Base-by-base conservation (phyloP, 176 grass and related monocot genomes). In the Triticum dicoccoides region DNA sequence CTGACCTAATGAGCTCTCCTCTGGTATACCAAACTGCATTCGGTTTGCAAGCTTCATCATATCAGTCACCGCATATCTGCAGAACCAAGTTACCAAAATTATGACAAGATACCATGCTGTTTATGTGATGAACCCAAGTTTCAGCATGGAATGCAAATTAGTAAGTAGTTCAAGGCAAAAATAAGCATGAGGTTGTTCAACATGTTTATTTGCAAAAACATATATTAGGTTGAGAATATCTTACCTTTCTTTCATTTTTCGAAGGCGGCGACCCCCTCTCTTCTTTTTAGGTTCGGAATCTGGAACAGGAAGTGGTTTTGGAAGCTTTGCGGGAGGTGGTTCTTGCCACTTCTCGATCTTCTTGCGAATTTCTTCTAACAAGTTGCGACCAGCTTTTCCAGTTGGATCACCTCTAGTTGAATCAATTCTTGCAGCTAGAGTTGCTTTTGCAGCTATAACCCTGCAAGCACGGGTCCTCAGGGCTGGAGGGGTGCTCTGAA, bases 321-420 rank as follows among this genome's bases (percentile, higher is more conserved):
- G 93, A 44, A 93, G 89, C 83, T 92, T 98, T 77, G 95, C 95
- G 44, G 95, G 95, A 10, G 95, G 91, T 4, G 83, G 91, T 82
- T 98, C 91, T 86, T 95, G 91, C 95, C 91, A 98, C 69, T 98
- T 95, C 44, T 92, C 91, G 4, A 98, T 95, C 93, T 93, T 98
- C 78, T 93, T 95, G 70, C 29, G 78, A 5, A 98, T 87, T 82
- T 88, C 95, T 66, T 95, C 89, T 81, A 90, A 63, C 61, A 98
- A 92, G 73, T 93, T 86, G 58, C 86, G 89, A 6, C 96, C 96
- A 34, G 88, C 83, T 82, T 98, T 98, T 80, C 96, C 91, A 34
- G 89, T 98, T 63, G 93, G 93, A 80, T 98, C 96, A 77, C 96
- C 96, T 92, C 96, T 93, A 49, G 79, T 89, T 58, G 93, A 90